These are phyloP conservation scores for Nitzschia sp. DNA, from an alignment of 108 stramenopile species.

Conservation along the genomic window DNA sequence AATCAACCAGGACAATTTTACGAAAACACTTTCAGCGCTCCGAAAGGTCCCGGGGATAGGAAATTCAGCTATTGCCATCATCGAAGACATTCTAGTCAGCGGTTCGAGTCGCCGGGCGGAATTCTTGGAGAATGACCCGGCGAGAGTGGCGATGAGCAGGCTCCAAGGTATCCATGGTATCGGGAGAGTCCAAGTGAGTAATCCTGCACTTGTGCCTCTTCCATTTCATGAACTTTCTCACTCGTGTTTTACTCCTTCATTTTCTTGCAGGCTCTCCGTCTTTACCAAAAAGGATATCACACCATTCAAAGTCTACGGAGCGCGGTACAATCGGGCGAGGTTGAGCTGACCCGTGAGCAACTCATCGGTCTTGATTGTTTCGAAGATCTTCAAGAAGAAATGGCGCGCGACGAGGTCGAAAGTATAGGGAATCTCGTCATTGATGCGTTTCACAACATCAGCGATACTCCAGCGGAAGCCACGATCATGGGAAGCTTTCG, in stretches of 20 bases:
- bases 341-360: conserved; percentile 14
- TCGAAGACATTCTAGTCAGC: background rate
- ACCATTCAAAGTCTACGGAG: conserved; percentile 16
- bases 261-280: background rate
- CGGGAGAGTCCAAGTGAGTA: conserved; percentile 8
- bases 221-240: no score
- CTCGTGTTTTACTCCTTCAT: no score
- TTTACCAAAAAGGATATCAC: conserved; percentile 4
- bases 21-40: background rate
- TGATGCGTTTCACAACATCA: conserved; percentile 4
- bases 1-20: conserved; percentile 16
- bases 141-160: conserved; percentile 13
- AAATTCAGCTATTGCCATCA: background rate
- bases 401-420: conserved; percentile 35
- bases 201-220: no score
- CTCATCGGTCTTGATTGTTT: conserved; percentile 35
- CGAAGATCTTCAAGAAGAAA: conserved; percentile 36
- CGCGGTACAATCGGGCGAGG: conserved; percentile 3
- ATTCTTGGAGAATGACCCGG: conserved; percentile 13
- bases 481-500: conserved; percentile 43
- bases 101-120: background rate
- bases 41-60: conserved; percentile 22
- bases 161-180: conserved; percentile 35
- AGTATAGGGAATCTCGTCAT: conserved; percentile 22
- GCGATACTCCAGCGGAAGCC: conserved; percentile 6